Evolutionary conservation across 148 eudicot species (phyloP), one percentile per base, ranked within the genome.

Genomic region (Rhododendron kiyosumense): DNA sequence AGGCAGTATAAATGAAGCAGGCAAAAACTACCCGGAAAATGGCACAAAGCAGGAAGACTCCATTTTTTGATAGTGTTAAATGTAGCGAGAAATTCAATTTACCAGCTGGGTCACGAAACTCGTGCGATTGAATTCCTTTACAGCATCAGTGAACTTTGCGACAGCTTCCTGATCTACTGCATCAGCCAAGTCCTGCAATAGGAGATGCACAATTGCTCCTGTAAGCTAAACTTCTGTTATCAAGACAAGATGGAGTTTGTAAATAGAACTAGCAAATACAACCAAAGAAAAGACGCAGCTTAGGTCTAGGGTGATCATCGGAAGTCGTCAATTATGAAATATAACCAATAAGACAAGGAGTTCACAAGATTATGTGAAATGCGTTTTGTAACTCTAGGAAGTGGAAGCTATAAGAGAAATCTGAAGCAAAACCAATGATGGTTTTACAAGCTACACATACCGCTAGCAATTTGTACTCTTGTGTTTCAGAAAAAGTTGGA

Each of bases 151-250:
- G 57, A 89, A 92, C 85, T 87, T 88, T 14, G 84, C 89, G 32
- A 93, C 80, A 85, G 91, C 93, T 86, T 89, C 92, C 81, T 91
- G 91, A 87, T 93, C 93, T 82, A 92, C 30, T 85, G 95, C 92
- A 86, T 91, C 87, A 83, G 93, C 93, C 90, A 93, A 87, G 83
- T 87, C 88, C 95, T 93, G 81, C 71, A 71, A 81, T 45, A 36
- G 32, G 34, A 79, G 46, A 36, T 18, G 63, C 63, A 76, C 45
- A 51, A 54, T 49, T 17, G 30, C 22, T 65, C 51, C 22, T 61
- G 18, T 77, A 17, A 61, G 57, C 75, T 22, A 57, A 76, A 76
- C 17, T 79, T 48, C 9, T 26, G 85, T 77, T 76, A 86, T 57
- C 43, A 14, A 48, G 54, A 71, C 18, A 51, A 48, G 49, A 73